phyloP scores from a whole-genome alignment of 2,329 filamentous ascomycete genomes.

The Gaeumannomyces sp. region DNA sequence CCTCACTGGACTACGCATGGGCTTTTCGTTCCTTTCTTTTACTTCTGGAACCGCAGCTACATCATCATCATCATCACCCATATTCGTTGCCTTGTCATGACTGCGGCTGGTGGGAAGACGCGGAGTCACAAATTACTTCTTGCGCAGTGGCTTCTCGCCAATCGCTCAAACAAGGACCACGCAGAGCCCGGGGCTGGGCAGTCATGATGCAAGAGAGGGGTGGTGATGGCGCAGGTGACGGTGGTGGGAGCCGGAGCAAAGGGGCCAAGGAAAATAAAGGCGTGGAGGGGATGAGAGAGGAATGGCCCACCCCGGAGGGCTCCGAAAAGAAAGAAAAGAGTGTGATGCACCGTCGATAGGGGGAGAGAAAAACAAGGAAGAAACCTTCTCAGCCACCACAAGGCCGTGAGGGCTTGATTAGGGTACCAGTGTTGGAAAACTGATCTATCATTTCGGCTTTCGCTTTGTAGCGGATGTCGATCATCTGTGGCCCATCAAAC shows the following conservation, averaged over 20 bases:
- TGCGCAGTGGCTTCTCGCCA: no score
- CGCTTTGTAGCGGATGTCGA: not conserved
- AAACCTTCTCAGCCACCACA: no score
- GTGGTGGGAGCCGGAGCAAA: not conserved
- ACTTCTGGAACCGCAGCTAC: not conserved
- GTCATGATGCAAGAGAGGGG: not conserved
- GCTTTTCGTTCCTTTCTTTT: not conserved
- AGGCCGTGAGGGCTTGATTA: not conserved
- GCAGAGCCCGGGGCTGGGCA: no score
- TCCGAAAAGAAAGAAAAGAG: not conserved
- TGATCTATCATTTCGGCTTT: not conserved
- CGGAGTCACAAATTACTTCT: no score
- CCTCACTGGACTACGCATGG: not conserved
- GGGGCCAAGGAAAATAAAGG: no score
- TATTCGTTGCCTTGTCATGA: no score
- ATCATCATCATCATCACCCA: no score
- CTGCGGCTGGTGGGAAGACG: no score
- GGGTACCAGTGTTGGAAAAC: not conserved
- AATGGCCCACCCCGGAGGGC: not conserved
- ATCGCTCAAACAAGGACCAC: not conserved
- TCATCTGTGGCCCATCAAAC: not conserved
- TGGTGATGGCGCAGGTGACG: no score
- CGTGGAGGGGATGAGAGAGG: not conserved
- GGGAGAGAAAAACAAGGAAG: not conserved
- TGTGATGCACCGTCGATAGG: not conserved